Percentiles rank a stretch among this genome's conserved stretches.
phyloP scores from a whole-genome alignment of 2,329 filamentous ascomycete genomes.

The Microcyclosporella mali region DNA sequence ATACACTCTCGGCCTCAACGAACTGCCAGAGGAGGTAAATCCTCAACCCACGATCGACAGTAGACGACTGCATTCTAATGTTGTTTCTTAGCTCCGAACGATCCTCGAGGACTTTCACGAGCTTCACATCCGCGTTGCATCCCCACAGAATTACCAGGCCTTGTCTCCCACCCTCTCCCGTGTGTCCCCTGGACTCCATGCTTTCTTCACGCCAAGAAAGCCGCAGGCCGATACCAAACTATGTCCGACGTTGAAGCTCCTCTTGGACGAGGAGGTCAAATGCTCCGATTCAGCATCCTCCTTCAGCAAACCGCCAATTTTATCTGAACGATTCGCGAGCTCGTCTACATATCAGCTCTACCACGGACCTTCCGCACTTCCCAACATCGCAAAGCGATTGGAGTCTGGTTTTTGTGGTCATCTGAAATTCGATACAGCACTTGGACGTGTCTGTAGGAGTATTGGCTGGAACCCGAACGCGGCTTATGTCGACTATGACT shows the following conservation, averaged over 20 bases:
- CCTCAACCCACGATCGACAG: neutral
- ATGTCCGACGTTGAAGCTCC: constrained; percentile 53
- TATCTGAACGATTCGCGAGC: constrained; percentile 56
- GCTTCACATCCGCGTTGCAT: constrained; percentile 75
- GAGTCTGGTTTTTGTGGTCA: too few relatives aligned
- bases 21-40: constrained; percentile 62
- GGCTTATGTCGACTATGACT: constrained; percentile 66
- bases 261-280: constrained; percentile 51
- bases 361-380: constrained; percentile 50
- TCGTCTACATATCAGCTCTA: constrained; percentile 66
- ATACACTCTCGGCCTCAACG: constrained; percentile 64
- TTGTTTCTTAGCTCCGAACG: constrained; percentile 46
- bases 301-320: constrained; percentile 40
- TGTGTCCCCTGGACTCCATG: constrained; percentile 72
- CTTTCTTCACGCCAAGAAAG: constrained; percentile 62
- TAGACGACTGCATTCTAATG: constrained; percentile 1
- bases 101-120: constrained; percentile 61
- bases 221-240: constrained; percentile 35
- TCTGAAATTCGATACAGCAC: constrained; percentile 3
- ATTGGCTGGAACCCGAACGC: neutral
- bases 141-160: constrained; percentile 50
- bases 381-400: too few relatives aligned
- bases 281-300: constrained; percentile 40
- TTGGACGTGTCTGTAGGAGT: constrained; percentile 26
- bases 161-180: constrained; percentile 68